Conservation (phyloP, 768 basidiomycete genomes). For the Rhodotorula diobovata region DNA sequence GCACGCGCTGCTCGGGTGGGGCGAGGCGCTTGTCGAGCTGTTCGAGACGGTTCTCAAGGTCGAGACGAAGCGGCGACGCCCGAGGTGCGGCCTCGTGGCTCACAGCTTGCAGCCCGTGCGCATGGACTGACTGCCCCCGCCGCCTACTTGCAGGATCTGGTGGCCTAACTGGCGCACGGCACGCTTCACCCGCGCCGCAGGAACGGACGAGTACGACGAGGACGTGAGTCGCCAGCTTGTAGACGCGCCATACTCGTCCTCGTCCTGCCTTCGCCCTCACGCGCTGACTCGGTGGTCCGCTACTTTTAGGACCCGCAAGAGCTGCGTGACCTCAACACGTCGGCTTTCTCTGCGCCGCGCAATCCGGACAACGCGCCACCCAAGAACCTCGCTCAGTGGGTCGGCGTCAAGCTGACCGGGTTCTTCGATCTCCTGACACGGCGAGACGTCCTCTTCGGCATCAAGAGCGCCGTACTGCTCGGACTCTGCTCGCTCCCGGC, state of each 20-base stretch:
- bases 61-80: constrained; percentile 29
- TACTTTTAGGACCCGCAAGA: constrained; percentile 22
- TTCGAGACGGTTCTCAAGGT: constrained; percentile 18
- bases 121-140: neutral
- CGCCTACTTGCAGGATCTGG: constrained; percentile 10
- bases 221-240: constrained; percentile 14
- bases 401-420: constrained; percentile 16
- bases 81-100: neutral
- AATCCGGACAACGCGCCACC: constrained; percentile 35
- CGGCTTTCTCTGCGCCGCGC: constrained; percentile 20
- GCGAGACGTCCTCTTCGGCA: constrained; percentile 28
- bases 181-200: neutral
- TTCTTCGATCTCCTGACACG: neutral
- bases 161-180: constrained; percentile 24
- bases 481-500: constrained; percentile 19
- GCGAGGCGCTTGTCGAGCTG: constrained; percentile 28
- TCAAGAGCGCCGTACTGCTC: constrained; percentile 26
- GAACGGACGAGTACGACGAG: constrained; percentile 19
- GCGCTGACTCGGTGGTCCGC: neutral
- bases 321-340: constrained; percentile 9
- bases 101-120: too few species aligned
- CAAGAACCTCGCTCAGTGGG: neutral
- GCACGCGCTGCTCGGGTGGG: constrained; percentile 22
- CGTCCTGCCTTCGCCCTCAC: too few species aligned
- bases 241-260: neutral